phyloP scores from a whole-genome alignment of 192 early-diverging fungal species.

The Chytriomyces hyalinus region DNA sequence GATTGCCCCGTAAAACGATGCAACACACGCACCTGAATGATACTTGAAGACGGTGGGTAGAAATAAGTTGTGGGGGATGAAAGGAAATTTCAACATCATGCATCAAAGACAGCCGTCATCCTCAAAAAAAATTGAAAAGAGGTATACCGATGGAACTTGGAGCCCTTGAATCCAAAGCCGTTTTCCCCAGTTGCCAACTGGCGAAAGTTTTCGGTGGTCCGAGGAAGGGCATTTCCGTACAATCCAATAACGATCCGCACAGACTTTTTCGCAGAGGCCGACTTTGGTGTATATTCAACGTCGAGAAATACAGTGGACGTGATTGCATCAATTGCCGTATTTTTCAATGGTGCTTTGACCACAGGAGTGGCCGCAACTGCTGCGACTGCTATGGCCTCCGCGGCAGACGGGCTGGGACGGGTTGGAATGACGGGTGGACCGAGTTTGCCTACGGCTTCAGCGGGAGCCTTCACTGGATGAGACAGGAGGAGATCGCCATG shows the following conservation, averaged over 20 bases:
- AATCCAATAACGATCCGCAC: constrained; percentile 74
- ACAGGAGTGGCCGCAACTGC: neutral
- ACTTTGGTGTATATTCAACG: constrained; percentile 74
- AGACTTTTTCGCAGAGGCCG: constrained; percentile 38
- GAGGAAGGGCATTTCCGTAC: constrained; percentile 68
- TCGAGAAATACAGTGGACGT: constrained; percentile 82
- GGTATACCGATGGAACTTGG: constrained; percentile 76
- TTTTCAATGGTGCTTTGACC: neutral
- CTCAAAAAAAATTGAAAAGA: neutral
- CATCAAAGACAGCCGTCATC: constrained; percentile 55
- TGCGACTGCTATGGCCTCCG: neutral
- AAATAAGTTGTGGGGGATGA: no score
- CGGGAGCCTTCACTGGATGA: neutral
- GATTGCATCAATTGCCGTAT: constrained; percentile 30
- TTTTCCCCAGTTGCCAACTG: constrained; percentile 57
- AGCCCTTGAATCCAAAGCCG: constrained; percentile 76
- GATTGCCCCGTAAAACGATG: no score
- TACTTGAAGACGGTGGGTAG: no score
- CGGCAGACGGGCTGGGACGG: neutral
- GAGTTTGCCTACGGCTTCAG: neutral
- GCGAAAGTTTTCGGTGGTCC: constrained; percentile 58
- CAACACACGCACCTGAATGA: no score
- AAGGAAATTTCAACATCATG: constrained; percentile 54
- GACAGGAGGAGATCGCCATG: constrained; percentile 22
- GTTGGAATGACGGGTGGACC: neutral